Evolutionary conservation across 225 moss, liverwort and hornwort genomes (phyloP).

Genomic region (Pseudisothecium myosuroides): DNA sequence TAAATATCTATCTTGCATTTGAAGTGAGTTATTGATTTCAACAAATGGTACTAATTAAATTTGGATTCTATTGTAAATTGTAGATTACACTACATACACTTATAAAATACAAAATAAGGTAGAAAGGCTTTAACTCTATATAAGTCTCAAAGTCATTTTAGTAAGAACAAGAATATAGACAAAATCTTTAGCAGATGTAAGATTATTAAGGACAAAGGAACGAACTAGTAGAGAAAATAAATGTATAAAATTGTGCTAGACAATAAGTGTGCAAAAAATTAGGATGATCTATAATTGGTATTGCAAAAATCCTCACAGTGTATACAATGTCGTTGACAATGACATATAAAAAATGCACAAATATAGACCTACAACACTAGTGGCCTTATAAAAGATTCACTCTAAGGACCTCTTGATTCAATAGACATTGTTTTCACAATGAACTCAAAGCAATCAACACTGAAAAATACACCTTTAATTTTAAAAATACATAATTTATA

Average conservation of each 20-base stretch:
- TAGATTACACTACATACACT: not conserved
- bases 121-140: not conserved
- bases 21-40: not conserved
- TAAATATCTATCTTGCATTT: not conserved
- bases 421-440: not conserved
- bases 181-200: not conserved
- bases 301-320: accelerated
- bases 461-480: not conserved
- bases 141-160: not conserved
- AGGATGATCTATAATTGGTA: not conserved
- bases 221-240: not conserved
- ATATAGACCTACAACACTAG: accelerated
- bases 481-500: not conserved
- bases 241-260: not conserved
- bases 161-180: not conserved
- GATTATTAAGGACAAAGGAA: not conserved
- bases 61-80: not conserved
- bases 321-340: not conserved
- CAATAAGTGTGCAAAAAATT: not conserved
- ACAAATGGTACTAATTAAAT: not conserved
- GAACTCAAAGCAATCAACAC: not conserved
- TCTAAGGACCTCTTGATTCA: not conserved
- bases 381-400: not conserved
- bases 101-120: not conserved
- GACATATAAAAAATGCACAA: not conserved